A percentile compares a stretch with the other conserved stretches of the same genome.
These are phyloP conservation scores for Candida qinlingensis DNA, from an alignment of 805 yeast species.

Conservation along the genomic window DNA sequence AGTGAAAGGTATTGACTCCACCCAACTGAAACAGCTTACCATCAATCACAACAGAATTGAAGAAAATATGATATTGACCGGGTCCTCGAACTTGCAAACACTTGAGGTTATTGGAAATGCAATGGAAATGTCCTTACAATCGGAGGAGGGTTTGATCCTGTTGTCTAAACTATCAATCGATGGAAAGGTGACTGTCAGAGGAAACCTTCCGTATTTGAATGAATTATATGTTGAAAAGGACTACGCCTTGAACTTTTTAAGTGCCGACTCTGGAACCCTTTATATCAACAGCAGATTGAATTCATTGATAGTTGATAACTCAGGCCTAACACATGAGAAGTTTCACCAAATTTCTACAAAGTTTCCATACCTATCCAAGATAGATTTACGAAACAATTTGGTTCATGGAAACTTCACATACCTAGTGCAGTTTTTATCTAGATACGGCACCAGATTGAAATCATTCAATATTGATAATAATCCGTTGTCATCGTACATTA, in stretches of 20 bases:
- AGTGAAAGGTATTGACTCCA: constrained; percentile 1
- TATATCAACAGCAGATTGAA: constrained; percentile 1
- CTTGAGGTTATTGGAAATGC: constrained; percentile 4
- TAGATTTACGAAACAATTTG: constrained; percentile 7
- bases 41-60: constrained; percentile 1
- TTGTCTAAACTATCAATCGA: constrained; percentile 6
- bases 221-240: neutral
- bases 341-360: constrained; percentile 1
- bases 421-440: constrained; percentile 4
- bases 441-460: constrained; percentile 1
- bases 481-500: constrained; percentile 8
- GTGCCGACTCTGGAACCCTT: neutral
- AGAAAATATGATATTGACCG: neutral
- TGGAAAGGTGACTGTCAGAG: constrained; percentile 2
- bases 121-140: neutral
- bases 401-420: constrained; percentile 8
- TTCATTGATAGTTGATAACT: constrained; percentile 1
- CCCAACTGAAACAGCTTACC: neutral
- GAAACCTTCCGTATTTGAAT: constrained; percentile 2
- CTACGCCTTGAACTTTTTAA: neutral
- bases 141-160: neutral
- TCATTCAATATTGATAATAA: constrained; percentile 9
- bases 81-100: neutral
- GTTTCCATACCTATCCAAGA: constrained; percentile 7
- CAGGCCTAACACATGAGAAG: constrained; percentile 3